phyloP scores from a whole-genome alignment of 2,329 filamentous ascomycete genomes.

The Ophiostoma quercus region DNA sequence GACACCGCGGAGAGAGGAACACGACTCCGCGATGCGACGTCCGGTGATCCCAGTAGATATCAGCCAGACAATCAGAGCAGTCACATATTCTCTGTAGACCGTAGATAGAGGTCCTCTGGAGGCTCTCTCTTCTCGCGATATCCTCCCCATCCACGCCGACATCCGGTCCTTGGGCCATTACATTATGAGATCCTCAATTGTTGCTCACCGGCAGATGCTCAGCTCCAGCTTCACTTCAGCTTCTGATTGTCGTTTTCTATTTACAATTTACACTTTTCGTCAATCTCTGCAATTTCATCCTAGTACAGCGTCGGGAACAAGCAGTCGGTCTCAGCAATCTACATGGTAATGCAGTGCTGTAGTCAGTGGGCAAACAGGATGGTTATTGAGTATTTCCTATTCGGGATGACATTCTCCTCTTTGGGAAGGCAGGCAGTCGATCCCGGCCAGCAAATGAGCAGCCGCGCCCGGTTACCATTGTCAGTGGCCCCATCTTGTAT shows the following conservation, averaged over 20 bases:
- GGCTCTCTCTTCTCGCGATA: not conserved
- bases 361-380: not conserved
- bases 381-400: not conserved
- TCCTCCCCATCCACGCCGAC: not conserved
- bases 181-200: not conserved
- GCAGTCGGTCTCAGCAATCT: not conserved
- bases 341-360: not conserved
- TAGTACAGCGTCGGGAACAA: not conserved
- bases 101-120: too few relatives aligned
- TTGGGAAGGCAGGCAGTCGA: constrained; percentile 9
- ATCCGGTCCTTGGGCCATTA: not conserved
- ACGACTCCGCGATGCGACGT: not conserved
- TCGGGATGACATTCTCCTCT: constrained; percentile 1
- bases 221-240: not conserved
- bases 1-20: not conserved
- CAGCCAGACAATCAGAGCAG: too few relatives aligned
- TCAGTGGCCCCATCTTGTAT: not conserved
- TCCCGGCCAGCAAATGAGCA: constrained; percentile 9
- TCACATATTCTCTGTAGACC: too few relatives aligned
- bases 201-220: not conserved
- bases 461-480: constrained; percentile 4
- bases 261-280: not conserved
- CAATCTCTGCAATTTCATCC: too few relatives aligned
- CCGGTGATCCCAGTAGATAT: not conserved
- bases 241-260: not conserved